Evolutionary conservation across 345 rosid genomes (phyloP), one percentile per base, ranked within the genome.

Genomic region (Anacardium occidentale): DNA sequence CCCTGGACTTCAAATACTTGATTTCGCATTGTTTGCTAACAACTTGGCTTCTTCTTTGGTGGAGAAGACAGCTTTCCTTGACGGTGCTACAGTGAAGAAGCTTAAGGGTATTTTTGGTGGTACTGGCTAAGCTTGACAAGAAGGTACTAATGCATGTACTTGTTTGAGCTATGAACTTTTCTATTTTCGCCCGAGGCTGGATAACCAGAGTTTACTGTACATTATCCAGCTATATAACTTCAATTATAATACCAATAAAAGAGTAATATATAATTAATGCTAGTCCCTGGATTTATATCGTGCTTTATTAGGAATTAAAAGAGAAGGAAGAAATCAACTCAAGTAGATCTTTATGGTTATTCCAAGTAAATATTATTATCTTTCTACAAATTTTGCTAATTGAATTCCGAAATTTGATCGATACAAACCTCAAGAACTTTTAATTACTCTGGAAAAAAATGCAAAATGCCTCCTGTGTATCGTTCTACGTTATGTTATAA

Each of bases 51-150:
- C 91, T 10, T 18, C 52, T 0, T 79, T 89, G 79, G 74, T 87
- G 37, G 85, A 77, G 57, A 72, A 72, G 64, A 60, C 86, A 17
- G 89, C 96, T 66, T 90, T 94, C 81, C 93, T 91, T 62, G 94
- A 87, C 21, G 80, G 77, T 62, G 82, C 84, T 48, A 72, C 64
- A 18, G 83, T 91, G 61, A 90, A 91, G 90, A 90, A 81, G 91
- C 93, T 94, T 52, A 91, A 90, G 87, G 86, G 83, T 72, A 83
- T 87, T 37, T 93, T 91, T 58, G 97, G 98, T 71, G 96, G 97
- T 10, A 91, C 97, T 55, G 83, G 90, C 69, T 86, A 77, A 68
- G 50, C 22, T 59, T 54, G 8, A 8, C 54, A 11, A 7, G 20
- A 66, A n/a, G n/a, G n/a, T n/a, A n/a, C n/a, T n/a, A n/a, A n/a